phyloP scores from a whole-genome alignment of 2,329 filamentous ascomycete species.

The Diplocarpon rosae region DNA sequence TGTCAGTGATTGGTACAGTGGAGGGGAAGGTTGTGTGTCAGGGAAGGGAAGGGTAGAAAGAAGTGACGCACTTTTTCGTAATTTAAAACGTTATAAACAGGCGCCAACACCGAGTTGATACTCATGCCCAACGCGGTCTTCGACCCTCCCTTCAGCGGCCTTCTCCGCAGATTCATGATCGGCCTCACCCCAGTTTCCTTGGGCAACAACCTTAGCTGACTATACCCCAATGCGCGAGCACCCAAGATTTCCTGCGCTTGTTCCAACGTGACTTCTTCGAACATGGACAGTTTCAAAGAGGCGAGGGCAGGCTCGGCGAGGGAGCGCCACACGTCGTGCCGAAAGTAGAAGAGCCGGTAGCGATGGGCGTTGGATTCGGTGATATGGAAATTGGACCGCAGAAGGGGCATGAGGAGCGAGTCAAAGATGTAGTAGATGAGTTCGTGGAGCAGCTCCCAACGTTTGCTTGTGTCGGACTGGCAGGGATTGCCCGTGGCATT shows the following conservation, averaged over 20 bases:
- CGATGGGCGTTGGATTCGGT: slow-evolving; percentile 78
- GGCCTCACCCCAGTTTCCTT: slow-evolving; percentile 68
- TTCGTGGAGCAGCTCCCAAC: slow-evolving; percentile 69
- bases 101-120: slow-evolving; percentile 60
- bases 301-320: slow-evolving; percentile 63
- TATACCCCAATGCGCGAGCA: slow-evolving; percentile 59
- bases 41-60: slow-evolving; percentile 4
- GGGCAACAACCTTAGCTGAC: slow-evolving; percentile 70
- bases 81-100: slow-evolving; percentile 66
- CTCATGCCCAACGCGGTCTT: slow-evolving; percentile 44
- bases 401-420: slow-evolving; percentile 76
- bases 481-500: slow-evolving; percentile 46
- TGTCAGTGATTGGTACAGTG: neutral
- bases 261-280: slow-evolving; percentile 59
- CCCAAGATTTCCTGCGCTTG: slow-evolving; percentile 47
- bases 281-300: slow-evolving; percentile 58
- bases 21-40: slow-evolving; percentile 5
- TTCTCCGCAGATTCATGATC: slow-evolving; percentile 74
- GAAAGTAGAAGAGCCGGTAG: slow-evolving; percentile 82
- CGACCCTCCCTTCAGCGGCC: slow-evolving; percentile 42
- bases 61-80: slow-evolving; percentile 56
- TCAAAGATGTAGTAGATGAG: slow-evolving; percentile 91
- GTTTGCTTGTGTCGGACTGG: slow-evolving; percentile 61
- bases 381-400: slow-evolving; percentile 84
- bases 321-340: slow-evolving; percentile 81